Evolutionary conservation across 1,284 basidiomycete species (phyloP), one percentile per base, ranked within the genome.

Genomic region (Stygiomarasmius scandens): DNA sequence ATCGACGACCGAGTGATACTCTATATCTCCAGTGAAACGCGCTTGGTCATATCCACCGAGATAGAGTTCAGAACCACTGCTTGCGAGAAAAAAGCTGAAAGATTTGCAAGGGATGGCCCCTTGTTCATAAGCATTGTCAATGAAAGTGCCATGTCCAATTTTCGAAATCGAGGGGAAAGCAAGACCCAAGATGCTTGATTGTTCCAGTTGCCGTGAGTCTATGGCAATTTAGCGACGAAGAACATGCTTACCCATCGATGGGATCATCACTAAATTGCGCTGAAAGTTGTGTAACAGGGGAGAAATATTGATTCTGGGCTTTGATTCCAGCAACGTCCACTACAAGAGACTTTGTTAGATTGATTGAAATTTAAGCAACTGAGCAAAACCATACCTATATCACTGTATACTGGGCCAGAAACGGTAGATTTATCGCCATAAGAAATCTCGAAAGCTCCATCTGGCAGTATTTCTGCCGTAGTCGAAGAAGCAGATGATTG

Each of bases 371-470:
- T 41, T 22, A 14, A 44, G 9, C 25, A n/a, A 22, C 11, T 25
- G 9, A 12, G 25, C 9, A 32, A 44, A 41, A 16, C 9, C n/a
- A 16, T 12, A 44, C 47, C 32, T 47, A 70, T 76, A 62, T 89
- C 87, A 2, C 69, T 71, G 68, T 81, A 87, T 57, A 82, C 73
- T 34, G 71, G 69, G 36, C 85, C 86, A 14, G 67, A 66, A 8
- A 82, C 81, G 14, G 72, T 74, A 10, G 80, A 81, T 14, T 82
- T 82, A 64, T 86, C 84, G 11, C 79, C 84, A 65, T 83, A 89
- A 2, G 64, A 19, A 56, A 86, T 76, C 5, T 46, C 56, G 70
- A 87, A 86, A 0, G 58, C 62, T 24, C 67, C 64, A 2, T 57
- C 48, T 52, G 72, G 25, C 16, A 4, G 38, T 9, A 12, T 41